Evolutionary conservation across 2,329 filamentous ascomycete species (phyloP), one percentile per base, ranked within the genome.

Genomic region (Aquanectria penicillioides): DNA sequence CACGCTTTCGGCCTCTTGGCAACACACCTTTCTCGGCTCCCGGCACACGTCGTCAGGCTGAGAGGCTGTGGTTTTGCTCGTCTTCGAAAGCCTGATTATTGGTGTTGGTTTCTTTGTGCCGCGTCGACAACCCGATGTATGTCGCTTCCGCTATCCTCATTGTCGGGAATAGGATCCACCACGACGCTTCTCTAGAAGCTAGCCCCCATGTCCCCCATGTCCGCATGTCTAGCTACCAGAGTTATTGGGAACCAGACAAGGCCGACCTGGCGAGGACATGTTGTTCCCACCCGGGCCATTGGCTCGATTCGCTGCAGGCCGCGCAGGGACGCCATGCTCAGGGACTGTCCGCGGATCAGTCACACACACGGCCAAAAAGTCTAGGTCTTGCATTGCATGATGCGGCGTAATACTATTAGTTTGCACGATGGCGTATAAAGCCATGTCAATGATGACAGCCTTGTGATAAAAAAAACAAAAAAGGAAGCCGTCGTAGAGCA

Each of bases 11-110:
- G 48, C 33, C 54, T 34, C 62, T 67, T 61, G 67, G 67, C 59
- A 61, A 25, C 38, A 63, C 65, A 68, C 67, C 62, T 65, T 56
- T 56, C 47, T 68, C 67, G 67, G 67, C 53, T 62, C 44, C 47
- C 67, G 67, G 67, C 67, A 69, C 62, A 51, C 15, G 31, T 33
- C 49, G 50, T 28, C 22, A 55, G 40, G 29, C 23, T 15, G n/a
- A 22, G 25, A 40, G 31, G 40, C 41, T 33, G 33, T 23, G 40
- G 20, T 31, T 26, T 55, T 40, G 6, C 33, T 38, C 26, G 17
- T 18, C 33, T 26, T 31, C 12, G 23, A 43, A n/a, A 31, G 46
- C 37, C n/a, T n/a, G n/a, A 57, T 25, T 55, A 28, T 17, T 50
- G 13, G 25, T n/a, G n/a, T n/a, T n/a, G n/a, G n/a, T n/a, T n/a